Evolutionary conservation across 768 basidiomycete genomes (phyloP), one percentile per base, ranked within the genome.

Genomic region (Clavaria fumosa): DNA sequence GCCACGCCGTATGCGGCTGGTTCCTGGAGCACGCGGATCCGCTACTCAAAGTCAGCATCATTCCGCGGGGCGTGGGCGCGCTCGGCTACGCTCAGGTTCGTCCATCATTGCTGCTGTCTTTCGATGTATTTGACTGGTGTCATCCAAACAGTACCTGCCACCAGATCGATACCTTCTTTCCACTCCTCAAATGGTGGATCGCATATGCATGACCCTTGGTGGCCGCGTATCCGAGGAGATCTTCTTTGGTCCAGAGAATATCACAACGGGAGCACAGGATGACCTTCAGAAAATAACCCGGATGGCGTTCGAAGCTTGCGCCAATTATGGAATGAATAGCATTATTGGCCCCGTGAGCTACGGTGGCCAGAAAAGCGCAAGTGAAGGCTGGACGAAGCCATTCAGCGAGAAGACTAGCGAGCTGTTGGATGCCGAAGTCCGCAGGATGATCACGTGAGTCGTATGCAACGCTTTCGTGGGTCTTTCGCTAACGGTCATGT

Each of bases 141-240:
- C 31, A 38, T 15, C 11, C n/a, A 4, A 23, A 5, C 45, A 90
- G 80, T 96, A 97, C 58, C 69, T 96, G 4, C 91, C 90, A 38
- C 82, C 89, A 23, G 93, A 99, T 50, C 82, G 88, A 31, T 97
- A 93, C 64, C 75, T 99, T 15, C 75, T 93, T 43, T 88, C 91
- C 5, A 90, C 86, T 0, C 88, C 90, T 32, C 91, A 97, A 57
- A 81, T 99, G 70, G 53, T 71, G 20, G 93, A 99, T 55, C 72
- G 89, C 38, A 97, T 99, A 63, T 91, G 89, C 58, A 96, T 97
- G 88, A 97, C 95, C 0, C 70, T 99, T 17, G 95, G 95, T 40
- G 95, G 95, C 7, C 83, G 95, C 37, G 93, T 97, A 5, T 83
- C 91, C 0, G 95, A 99, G 59, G 95, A 99, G 58, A 91, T 99